Evolutionary conservation across 345 rosid genomes (phyloP), one percentile per base, ranked within the genome.

Genomic region (Raphanus raphanistrum): DNA sequence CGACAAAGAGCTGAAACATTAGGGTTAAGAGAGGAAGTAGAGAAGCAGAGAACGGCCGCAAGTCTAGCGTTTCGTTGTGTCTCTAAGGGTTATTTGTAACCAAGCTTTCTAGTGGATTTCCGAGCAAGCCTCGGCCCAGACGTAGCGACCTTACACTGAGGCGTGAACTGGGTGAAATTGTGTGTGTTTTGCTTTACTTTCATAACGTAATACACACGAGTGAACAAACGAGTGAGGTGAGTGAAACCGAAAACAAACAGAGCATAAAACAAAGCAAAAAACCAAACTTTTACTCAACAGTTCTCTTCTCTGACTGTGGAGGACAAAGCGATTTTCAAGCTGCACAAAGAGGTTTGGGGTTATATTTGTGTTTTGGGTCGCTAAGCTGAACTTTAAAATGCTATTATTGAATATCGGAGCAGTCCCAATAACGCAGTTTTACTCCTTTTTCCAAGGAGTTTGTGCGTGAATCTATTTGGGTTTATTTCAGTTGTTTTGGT

Each of bases 391-490:
- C 35, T 43, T 74, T 9, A 21, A 38, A 61, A 31, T 15, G 59
- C 59, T 50, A 7, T 25, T 62, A 8, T 27, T 21, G 27, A 36
- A n/a, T 63, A 78, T 78, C 73, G 71, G 82, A 84, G 8, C 76
- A 59, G 76, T 71, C 69, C 71, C 66, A 68, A n/a, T 12, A 66
- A 76, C 76, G 71, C 87, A 77, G 73, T 80, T 71, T 69, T 60
- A 80, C 85, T 79, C 84, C 80, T 80, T 86, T 83, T 76, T 55
- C 33, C 70, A 59, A 83, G 84, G 88, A 81, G 86, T 89, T 87
- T 89, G 90, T 86, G 90, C 86, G 90, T 86, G 90, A 89, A 87
- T 87, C 91, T 88, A 86, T 84, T 50, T 76, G 82, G 74, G 70
- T 63, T 79, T 80, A 15, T 15, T 43, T 15, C 29, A n/a, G 66